These are phyloP conservation scores for Agaricus blazei DNA, from an alignment of 768 basidiomycete species.

Conservation along the genomic window DNA sequence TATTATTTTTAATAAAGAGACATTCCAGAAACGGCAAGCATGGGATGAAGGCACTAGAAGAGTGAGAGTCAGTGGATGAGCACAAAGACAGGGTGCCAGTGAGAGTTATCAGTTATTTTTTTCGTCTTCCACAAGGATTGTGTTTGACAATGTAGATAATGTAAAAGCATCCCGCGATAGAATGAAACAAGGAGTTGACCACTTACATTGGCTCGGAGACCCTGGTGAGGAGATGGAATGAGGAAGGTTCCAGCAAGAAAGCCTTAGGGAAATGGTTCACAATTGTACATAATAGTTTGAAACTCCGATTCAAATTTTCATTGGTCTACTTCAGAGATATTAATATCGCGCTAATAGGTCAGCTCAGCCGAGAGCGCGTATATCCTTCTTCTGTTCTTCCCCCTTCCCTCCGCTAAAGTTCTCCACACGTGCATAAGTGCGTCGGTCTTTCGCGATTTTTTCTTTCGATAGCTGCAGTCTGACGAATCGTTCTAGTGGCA, in stretches of 20 bases:
- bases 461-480: not conserved
- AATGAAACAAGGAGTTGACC: constrained; percentile 1
- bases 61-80: too few relatives aligned
- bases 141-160: constrained; percentile 94
- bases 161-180: constrained; percentile 48
- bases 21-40: not conserved
- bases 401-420: not conserved
- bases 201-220: constrained; percentile 13
- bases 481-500: constrained; percentile 41
- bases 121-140: constrained; percentile 51
- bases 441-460: not conserved
- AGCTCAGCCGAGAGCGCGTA: constrained; percentile 8
- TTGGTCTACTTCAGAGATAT: not conserved
- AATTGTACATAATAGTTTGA: constrained; percentile 9
- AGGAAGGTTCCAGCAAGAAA: not conserved
- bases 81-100: constrained; percentile 5
- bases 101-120: constrained; percentile 23
- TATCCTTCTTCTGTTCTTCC: not conserved
- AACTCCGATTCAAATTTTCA: constrained; percentile 32
- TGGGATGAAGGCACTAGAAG: too few relatives aligned
- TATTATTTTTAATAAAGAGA: not conserved
- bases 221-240: not conserved
- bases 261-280: not conserved
- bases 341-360: not conserved
- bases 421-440: constrained; percentile 1